Conservation (phyloP, 2,329 filamentous ascomycete species). For the Colletotrichum sublineola region DNA sequence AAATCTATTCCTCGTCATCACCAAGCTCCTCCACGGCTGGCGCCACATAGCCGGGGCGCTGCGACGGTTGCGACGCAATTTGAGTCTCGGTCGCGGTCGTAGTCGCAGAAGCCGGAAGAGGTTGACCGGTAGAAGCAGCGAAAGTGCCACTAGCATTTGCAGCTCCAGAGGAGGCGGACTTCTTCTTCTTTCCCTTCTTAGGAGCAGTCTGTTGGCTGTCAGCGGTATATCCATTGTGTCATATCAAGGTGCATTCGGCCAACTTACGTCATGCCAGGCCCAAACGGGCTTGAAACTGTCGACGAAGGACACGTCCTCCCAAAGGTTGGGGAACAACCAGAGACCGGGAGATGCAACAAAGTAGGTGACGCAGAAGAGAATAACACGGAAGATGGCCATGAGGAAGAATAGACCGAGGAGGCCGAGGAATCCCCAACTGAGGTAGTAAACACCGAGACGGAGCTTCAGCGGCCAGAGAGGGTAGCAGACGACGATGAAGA, state of each 20-base stretch:
- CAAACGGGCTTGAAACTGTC: slow-evolving; percentile 96
- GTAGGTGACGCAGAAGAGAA: slow-evolving; percentile 93
- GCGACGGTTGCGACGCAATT: slow-evolving; percentile 59
- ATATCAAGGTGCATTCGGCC: background rate
- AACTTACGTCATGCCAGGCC: slow-evolving; percentile 95
- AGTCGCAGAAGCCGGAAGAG: slow-evolving; percentile 65
- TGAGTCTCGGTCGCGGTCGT: slow-evolving; percentile 70
- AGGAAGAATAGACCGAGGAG: slow-evolving; percentile 93
- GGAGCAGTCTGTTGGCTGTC: slow-evolving; percentile 51
- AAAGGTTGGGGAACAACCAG: slow-evolving; percentile 98
- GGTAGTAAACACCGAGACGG: slow-evolving; percentile 95
- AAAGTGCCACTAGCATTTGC: slow-evolving; percentile 58
- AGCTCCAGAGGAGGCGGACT: slow-evolving; percentile 52
- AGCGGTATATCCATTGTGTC: background rate
- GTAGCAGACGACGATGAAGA: slow-evolving; percentile 93
- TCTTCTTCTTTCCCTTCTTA: slow-evolving; percentile 71
- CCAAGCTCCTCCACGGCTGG: slow-evolving; percentile 67
- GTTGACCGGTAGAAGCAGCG: slow-evolving; percentile 66
- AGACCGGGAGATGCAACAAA: slow-evolving; percentile 87
- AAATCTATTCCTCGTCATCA: slow-evolving; percentile 62
- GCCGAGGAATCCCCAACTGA: slow-evolving; percentile 93
- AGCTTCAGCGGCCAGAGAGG: slow-evolving; percentile 94
- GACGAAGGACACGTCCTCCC: slow-evolving; percentile 98
- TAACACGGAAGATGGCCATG: slow-evolving; percentile 97
- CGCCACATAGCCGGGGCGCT: slow-evolving; percentile 60